phyloP scores from a whole-genome alignment of 1,284 basidiomycete species.

The Melampsora larici-populina region DNA sequence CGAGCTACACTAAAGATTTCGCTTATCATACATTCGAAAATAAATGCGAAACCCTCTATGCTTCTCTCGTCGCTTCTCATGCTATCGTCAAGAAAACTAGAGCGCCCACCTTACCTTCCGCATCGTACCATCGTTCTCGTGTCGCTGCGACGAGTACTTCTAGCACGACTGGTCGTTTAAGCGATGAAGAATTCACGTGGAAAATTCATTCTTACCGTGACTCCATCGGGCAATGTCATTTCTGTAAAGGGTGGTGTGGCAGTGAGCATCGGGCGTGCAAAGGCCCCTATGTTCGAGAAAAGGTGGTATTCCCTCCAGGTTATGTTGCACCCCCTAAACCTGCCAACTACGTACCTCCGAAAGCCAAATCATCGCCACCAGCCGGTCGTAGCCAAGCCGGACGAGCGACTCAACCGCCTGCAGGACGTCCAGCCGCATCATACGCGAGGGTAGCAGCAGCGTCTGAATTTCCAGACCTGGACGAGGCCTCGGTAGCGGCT shows the following conservation, averaged over 20 bases:
- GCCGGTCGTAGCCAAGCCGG: neutral
- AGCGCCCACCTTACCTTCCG: no score
- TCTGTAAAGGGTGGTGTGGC: neutral
- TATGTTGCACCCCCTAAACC: neutral
- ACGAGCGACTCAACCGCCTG: neutral
- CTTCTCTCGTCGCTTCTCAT: no score
- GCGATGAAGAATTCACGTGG: constrained; percentile 15
- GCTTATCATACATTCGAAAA: no score
- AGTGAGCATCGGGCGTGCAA: no score
- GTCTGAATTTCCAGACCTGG: neutral
- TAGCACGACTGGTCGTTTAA: no score
- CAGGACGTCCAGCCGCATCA: no score
- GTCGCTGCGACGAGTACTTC: no score
- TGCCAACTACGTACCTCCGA: neutral
- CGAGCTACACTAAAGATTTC: no score
- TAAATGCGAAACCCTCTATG: no score
- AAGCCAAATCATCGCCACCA: neutral
- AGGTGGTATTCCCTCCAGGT: neutral
- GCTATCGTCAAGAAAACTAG: neutral
- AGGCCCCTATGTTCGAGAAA: neutral
- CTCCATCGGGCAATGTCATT: neutral
- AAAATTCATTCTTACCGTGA: constrained; percentile 13
- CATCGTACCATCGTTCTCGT: no score
- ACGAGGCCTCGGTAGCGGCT: neutral
- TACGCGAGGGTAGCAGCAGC: no score